phyloP scores from a whole-genome alignment of 2,329 filamentous ascomycete species.

The Fusarium torulosum region DNA sequence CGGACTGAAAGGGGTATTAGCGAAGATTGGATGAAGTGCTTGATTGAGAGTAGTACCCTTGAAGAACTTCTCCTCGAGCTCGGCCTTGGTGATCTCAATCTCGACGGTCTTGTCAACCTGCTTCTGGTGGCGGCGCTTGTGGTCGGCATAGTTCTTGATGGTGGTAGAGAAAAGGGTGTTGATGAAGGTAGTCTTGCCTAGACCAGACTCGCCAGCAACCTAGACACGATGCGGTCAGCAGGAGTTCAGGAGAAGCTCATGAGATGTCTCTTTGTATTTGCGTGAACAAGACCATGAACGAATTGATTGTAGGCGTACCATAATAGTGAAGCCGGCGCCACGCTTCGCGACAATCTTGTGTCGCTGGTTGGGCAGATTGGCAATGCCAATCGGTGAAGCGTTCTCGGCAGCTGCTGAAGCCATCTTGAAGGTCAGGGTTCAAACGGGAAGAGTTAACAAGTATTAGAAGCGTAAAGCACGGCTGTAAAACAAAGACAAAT shows the following conservation, averaged over 20 bases:
- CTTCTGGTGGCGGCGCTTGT: conserved; percentile 99
- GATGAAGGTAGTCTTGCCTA: conserved; percentile 99
- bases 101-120: conserved; percentile 99
- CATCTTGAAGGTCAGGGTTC: conserved; percentile 57
- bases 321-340: conserved; percentile 98
- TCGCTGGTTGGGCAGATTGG: conserved; percentile 79
- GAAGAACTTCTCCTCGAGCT: conserved; percentile 99
- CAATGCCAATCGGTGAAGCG: conserved; percentile 78
- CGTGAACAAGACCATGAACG: neutral
- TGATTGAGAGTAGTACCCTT: conserved; percentile 77
- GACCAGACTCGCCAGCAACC: conserved; percentile 97
- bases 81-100: conserved; percentile 99
- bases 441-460: conserved; percentile 14
- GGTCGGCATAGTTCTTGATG: conserved; percentile 99
- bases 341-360: conserved; percentile 83
- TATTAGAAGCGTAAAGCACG: conserved; percentile 27
- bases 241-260: conserved; percentile 6
- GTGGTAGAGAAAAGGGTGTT: conserved; percentile 99
- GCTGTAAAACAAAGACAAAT: conserved; percentile 41
- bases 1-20: conserved; percentile 73
- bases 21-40: conserved; percentile 9
- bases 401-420: conserved; percentile 69
- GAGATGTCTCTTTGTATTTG: neutral
- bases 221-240: conserved; percentile 54
- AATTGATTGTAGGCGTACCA: conserved; percentile 71